Conservation (phyloP, 2,329 filamentous ascomycete species). For the Fusarium concolor region DNA sequence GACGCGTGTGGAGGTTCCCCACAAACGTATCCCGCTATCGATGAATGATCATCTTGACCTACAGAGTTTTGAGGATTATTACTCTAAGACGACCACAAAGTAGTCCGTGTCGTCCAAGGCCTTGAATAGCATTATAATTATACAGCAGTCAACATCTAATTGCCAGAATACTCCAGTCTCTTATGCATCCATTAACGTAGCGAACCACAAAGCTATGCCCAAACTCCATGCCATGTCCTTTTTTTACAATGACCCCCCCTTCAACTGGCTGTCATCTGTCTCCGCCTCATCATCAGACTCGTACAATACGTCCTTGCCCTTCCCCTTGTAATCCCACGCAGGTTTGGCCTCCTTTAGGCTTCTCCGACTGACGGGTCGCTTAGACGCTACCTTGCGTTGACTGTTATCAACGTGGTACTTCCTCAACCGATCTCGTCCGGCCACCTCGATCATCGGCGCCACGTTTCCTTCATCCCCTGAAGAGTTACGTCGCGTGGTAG, state of each 20-base stretch:
- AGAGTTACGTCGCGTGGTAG: constrained; percentile 64
- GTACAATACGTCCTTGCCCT: constrained; percentile 60
- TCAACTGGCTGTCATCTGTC: constrained; percentile 47
- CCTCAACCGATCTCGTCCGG: constrained; percentile 48
- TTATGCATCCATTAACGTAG: constrained; percentile 35
- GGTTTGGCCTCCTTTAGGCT: constrained; percentile 57
- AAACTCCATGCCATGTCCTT: constrained; percentile 27
- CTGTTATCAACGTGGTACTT: constrained; percentile 41
- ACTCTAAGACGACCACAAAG: too few relatives aligned
- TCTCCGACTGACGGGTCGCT: constrained; percentile 54
- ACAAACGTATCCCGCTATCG: not conserved
- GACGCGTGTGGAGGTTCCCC: not conserved
- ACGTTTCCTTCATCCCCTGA: constrained; percentile 56
- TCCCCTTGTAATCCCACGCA: constrained; percentile 56
- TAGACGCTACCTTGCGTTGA: constrained; percentile 47
- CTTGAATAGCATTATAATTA: constrained; percentile 4
- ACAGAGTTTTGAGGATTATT: too few relatives aligned
- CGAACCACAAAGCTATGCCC: constrained; percentile 16
- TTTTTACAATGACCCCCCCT: constrained; percentile 58
- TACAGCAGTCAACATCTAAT: constrained; percentile 34
- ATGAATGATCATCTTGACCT: too few relatives aligned
- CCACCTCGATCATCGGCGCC: constrained; percentile 50
- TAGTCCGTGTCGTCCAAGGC: too few relatives aligned
- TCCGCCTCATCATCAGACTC: constrained; percentile 53
- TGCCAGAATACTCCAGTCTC: constrained; percentile 31